Conservation (phyloP, 1,284 basidiomycete genomes). For the Melampsora americana region DNA sequence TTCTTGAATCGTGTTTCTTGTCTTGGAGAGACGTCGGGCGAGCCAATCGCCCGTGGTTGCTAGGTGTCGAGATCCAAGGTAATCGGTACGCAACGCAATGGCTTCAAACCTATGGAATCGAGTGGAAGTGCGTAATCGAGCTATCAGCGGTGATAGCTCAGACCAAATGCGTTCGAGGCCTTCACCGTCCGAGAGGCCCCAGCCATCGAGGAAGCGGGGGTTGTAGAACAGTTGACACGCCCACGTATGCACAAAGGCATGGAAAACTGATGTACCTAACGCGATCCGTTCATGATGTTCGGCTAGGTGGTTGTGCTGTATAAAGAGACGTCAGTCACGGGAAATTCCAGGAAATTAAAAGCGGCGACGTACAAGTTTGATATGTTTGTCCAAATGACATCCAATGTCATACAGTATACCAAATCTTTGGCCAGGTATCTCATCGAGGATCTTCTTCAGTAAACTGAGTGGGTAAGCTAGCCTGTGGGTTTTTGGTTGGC, state of each 20-base stretch:
- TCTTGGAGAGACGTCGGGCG: no score
- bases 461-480: conserved; percentile 14
- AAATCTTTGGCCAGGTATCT: neutral
- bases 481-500: no score
- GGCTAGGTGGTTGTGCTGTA: neutral
- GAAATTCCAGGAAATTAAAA: neutral
- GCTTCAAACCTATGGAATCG: conserved; percentile 5
- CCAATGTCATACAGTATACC: conserved; percentile 3
- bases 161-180: no score
- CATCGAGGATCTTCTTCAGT: neutral
- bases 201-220: no score
- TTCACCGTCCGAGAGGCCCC: no score
- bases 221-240: no score
- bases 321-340: neutral
- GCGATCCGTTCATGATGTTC: neutral
- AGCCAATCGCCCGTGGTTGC: no score
- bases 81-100: no score
- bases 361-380: neutral
- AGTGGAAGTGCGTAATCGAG: conserved; percentile 2
- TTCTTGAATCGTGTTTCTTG: no score
- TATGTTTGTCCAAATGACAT: conserved; percentile 16
- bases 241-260: no score
- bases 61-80: no score
- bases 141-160: neutral
- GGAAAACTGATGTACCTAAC: no score